Evolutionary conservation across 1,284 basidiomycete species (phyloP), one percentile per base, ranked within the genome.

Genomic region (Ganoderma lucidum): DNA sequence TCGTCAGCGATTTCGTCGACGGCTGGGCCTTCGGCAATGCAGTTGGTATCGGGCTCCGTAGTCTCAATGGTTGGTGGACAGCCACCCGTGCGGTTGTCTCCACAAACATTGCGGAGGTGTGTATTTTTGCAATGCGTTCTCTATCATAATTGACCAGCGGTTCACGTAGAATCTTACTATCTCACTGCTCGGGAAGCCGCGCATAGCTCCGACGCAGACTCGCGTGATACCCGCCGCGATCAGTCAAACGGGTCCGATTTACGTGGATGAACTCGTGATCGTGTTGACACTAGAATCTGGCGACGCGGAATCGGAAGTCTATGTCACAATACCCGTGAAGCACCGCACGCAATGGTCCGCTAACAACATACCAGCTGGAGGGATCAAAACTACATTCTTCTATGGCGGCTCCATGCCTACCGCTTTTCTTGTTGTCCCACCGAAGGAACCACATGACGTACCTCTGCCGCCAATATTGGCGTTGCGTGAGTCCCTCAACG

Each of bases 11-110:
- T 78, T 90, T 94, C 72, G 82, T 93, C 2, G 86, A 87, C 67
- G 93, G 93, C 0, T 86, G 83, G 74, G 85, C 90, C 0, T 92
- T 94, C 72, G 93, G 92, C 4, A 78, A 87, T 58, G 87, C 87
- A 1, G 58, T 91, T n/a, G 92, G 92, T 6, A 71, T 94, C 6
- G 90, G 87, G 5, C 71, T 93, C 32, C 85, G 86, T 44, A 88
- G 85, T 71, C 67, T 83, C 3, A 80, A 82, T 59, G 84, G 82
- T n/a, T 88, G 86, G 85, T 88, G 87, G 87, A 85, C 81, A 1
- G 82, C 88, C 12, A 68, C 72, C 0, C 67, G 71, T 32, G 72
- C 78, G 63, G 58, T 65, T 70, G 53, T 70, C 72, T 35, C 51
- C 74, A 72, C 51, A 68, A 64, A 62, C 70, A 6, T 62, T 2